Conservation (phyloP, 768 basidiomycete genomes). For the Suillus variegatus region DNA sequence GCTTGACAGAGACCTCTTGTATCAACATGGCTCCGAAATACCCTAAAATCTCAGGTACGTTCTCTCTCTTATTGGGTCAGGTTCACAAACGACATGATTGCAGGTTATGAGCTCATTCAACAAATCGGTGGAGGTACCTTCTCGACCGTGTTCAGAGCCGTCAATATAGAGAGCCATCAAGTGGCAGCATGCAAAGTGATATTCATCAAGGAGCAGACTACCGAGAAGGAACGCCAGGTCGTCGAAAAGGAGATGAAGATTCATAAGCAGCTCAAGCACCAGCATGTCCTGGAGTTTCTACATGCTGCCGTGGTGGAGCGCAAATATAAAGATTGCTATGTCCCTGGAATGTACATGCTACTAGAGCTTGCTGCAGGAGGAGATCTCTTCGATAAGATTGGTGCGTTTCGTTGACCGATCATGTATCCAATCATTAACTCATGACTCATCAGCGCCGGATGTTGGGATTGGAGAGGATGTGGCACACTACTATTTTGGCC, state of each 20-base stretch:
- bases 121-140: constrained; percentile 89
- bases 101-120: constrained; percentile 71
- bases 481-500: constrained; percentile 88
- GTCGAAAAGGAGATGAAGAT: constrained; percentile 93
- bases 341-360: constrained; percentile 89
- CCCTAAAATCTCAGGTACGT: constrained; percentile 32
- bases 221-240: constrained; percentile 70
- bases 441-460: constrained; percentile 69
- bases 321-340: constrained; percentile 54
- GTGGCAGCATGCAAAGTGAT: constrained; percentile 91
- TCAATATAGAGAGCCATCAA: constrained; percentile 61
- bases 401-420: constrained; percentile 45
- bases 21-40: constrained; percentile 27
- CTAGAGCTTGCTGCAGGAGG: constrained; percentile 92
- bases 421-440: neutral
- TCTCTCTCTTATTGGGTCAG: neutral
- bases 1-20: constrained; percentile 6
- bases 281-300: constrained; percentile 81
- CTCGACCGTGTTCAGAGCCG: constrained; percentile 85
- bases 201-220: constrained; percentile 59
- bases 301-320: constrained; percentile 75
- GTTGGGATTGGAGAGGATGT: constrained; percentile 84
- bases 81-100: neutral
- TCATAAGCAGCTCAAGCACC: constrained; percentile 77
- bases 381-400: constrained; percentile 98